Base-by-base conservation (phyloP, 2,329 filamentous ascomycete genomes). In the Pyrenophora graminea region DNA sequence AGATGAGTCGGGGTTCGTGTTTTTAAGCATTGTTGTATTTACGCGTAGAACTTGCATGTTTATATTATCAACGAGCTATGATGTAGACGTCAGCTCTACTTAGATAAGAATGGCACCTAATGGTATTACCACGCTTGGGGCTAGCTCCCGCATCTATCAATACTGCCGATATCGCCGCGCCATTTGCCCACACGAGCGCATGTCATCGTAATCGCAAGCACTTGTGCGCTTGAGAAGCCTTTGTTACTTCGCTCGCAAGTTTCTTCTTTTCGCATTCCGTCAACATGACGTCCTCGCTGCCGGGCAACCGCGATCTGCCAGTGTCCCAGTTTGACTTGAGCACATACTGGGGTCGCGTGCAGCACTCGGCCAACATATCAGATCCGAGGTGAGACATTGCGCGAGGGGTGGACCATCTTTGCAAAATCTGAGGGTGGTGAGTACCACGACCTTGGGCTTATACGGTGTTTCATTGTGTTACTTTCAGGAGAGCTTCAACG, bases 291-390 rank as follows among this genome's bases (percentile, higher is more conserved):
- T 77, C 82, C 39, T 85, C 85, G 21, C 72, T 86, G 23, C 83
- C 84, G 21, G 84, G 85, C 48, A 83, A 75, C 62, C 88, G 93
- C 74, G 91, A 96, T 74, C 82, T 97, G 59, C 94, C 94, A 55
- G 85, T 86, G 49, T 99, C 94, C 47, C 91, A 91, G 75, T 93
- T 95, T 83, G 90, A 99, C 72, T 82, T 99, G 68, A 85, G 77
- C 71, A 97, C 92, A 39, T 99, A 99, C 78, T 94, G 90, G 90
- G 94, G 94, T 60, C 87, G 94, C 52, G 94, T 97, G 69, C 85
- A 84, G 77, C 93, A 99, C 79, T 87, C 91, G 15, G 88, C 90
- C 55, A 87, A 92, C 66, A 86, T 99, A 66, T 89, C 92, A 71
- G 94, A 99, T 80, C 94, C 94, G 63, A 94, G 92, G 93, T 97